Conservation (phyloP, 306 rosid genomes). For the Cyclanthera cordifolia region DNA sequence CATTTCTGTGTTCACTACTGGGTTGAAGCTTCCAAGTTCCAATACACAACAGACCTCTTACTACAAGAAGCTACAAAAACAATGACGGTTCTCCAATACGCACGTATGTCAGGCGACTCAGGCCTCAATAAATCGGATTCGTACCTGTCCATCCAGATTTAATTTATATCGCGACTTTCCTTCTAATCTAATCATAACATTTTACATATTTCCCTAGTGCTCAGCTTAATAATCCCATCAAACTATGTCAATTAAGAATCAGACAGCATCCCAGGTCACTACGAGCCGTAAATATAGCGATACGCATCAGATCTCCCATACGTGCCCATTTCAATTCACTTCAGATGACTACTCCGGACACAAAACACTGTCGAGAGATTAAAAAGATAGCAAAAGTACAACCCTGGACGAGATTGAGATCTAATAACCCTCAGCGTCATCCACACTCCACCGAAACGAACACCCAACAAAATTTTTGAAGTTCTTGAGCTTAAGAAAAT, state of each 20-base stretch:
- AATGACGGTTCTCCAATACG: background rate
- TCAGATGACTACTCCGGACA: background rate
- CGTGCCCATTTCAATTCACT: background rate
- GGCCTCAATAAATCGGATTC: background rate
- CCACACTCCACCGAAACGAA: slow-evolving; percentile 2
- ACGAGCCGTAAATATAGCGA: background rate
- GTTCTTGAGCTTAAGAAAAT: background rate
- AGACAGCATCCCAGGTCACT: background rate
- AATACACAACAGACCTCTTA: background rate
- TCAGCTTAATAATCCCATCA: background rate
- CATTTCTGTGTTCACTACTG: background rate
- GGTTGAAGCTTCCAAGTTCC: background rate
- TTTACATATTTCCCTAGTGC: background rate
- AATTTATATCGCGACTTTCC: background rate
- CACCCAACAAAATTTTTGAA: background rate
- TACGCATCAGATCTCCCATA: background rate
- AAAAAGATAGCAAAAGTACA: background rate
- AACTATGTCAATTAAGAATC: background rate
- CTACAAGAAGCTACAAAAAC: background rate
- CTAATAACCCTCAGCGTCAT: background rate
- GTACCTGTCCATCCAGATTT: background rate
- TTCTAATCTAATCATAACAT: background rate
- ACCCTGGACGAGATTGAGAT: background rate
- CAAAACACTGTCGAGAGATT: background rate
- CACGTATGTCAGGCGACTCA: background rate